Conservation (phyloP, 768 basidiomycete genomes). For the Tylopilus rubrobrunneus region DNA sequence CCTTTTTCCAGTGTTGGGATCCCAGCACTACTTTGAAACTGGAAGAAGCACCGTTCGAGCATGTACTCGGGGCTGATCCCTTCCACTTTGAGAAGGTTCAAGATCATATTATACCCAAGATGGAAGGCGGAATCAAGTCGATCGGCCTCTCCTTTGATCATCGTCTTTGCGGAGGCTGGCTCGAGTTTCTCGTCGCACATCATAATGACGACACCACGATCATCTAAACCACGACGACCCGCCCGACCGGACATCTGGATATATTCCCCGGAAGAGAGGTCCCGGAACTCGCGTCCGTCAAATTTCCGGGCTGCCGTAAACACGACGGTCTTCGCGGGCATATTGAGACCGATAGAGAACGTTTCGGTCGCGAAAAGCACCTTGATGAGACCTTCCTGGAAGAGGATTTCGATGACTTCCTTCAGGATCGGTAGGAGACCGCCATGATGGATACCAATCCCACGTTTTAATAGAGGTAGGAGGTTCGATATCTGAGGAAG, state of each 20-base stretch:
- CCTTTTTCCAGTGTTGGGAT: constrained; percentile 83
- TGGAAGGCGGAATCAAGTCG: constrained; percentile 97
- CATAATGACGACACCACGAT: constrained; percentile 99
- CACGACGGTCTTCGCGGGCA: constrained; percentile 99
- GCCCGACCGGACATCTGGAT: constrained; percentile 99
- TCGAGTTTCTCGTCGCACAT: constrained; percentile 99
- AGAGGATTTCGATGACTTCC: constrained; percentile 98
- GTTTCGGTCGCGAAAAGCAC: constrained; percentile 98
- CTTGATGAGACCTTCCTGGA: constrained; percentile 97
- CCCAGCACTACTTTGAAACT: constrained; percentile 94
- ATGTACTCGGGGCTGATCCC: constrained; percentile 98
- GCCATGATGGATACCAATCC: constrained; percentile 97
- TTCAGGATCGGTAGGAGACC: constrained; percentile 96
- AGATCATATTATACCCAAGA: constrained; percentile 97
- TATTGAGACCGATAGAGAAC: constrained; percentile 96
- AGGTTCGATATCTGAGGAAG: constrained; percentile 93
- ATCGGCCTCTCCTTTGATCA: constrained; percentile 99
- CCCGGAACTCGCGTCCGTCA: constrained; percentile 92
- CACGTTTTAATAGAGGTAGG: constrained; percentile 88
- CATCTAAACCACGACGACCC: constrained; percentile 93
- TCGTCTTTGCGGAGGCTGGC: constrained; percentile 83
- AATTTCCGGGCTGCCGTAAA: constrained; percentile 96
- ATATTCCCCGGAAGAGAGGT: constrained; percentile 93
- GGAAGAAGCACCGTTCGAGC: constrained; percentile 96
- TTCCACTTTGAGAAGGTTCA: constrained; percentile 98